Base-by-base conservation (phyloP, 805 yeast species). In the Cyberlindnera amylophila region DNA sequence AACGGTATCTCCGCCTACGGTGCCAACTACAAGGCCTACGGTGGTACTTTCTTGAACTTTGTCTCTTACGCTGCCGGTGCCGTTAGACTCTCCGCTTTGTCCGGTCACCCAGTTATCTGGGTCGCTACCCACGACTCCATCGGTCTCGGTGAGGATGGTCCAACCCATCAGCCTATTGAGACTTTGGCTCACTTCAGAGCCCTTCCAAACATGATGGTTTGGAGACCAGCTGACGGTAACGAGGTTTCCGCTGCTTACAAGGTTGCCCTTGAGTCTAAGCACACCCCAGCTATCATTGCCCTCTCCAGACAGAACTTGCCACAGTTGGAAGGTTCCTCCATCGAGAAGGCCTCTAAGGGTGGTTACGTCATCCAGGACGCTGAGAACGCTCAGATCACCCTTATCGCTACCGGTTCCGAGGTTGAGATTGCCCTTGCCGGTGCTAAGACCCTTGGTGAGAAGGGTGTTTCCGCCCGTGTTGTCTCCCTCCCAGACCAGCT, bases 1-100 rank as follows among this genome's bases (percentile, higher is more conserved):
- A 91, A 93, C 72, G 99, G 99, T 83, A 85, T 91, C 58, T 76
- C 93, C 46, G 97, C 96, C 42, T 91, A 71, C 62, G 85, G 85
- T 71, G 86, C 85, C 51, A 87, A 86, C 73, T 80, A 74, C 77
- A 85, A 82, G 69, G 82, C 89, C 57, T 90, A 82, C 73, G 96
- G 96, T 67, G 98, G 96, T 71, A 91, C 99, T 62, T 91, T 91
- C 89, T 77, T 91, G 69, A 91, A 93, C 81, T 91, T 91, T 58
- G 84, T 79, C 37, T 77, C 85, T 11, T 85, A 85, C 60, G 93
- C 89, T 55, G 79, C 90, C 32, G 93, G 93, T 74, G 89, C 95
- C 58, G 79, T 85, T 40, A 81, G 95, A 79, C 75, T 86, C 63
- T 75, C 91, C 44, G 91, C 95, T 44, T 70, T 86, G 51, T 82